Conservation (phyloP, 192 early-diverging fungal genomes). For the Coemansia sp. region DNA sequence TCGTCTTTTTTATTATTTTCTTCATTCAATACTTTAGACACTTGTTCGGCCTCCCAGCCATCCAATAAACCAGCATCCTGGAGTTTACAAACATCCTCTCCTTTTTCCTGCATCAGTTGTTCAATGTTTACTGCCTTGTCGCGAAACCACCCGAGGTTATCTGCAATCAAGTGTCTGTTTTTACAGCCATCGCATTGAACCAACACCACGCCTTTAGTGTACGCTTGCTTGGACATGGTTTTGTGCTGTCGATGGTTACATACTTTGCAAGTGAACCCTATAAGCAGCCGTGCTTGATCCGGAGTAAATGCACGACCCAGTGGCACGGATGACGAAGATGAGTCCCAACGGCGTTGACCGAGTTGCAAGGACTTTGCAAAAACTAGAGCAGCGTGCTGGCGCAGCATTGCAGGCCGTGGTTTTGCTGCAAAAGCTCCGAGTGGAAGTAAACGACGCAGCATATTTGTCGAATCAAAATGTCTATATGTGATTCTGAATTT, state of each 20-base stretch:
- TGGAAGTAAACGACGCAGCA: no score
- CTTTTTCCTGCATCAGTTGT: slow-evolving; percentile 73
- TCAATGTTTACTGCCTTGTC: slow-evolving; percentile 71
- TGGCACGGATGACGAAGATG: no score
- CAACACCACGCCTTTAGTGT: slow-evolving; percentile 88
- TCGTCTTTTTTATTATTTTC: no score
- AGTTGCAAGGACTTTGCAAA: no score
- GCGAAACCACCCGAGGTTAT: slow-evolving; percentile 94
- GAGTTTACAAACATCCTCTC: slow-evolving; percentile 63
- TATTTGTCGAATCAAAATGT: no score
- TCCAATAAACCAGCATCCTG: slow-evolving; percentile 36
- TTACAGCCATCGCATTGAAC: slow-evolving; percentile 89
- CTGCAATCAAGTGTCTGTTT: slow-evolving; percentile 92
- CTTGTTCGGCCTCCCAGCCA: slow-evolving; percentile 28
- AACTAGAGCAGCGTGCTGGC: no score
- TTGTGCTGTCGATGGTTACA: slow-evolving; percentile 82
- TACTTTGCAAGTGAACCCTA: slow-evolving; percentile 95
- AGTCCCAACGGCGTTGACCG: no score
- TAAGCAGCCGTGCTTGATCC: slow-evolving; percentile 55
- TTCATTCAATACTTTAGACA: slow-evolving; percentile 19
- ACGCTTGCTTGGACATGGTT: slow-evolving; percentile 89
- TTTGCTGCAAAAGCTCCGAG: no score
- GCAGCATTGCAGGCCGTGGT: no score
- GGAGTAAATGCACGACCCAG: slow-evolving; percentile 5
- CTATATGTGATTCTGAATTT: no score